These are phyloP conservation scores for Suillus americanus DNA, from an alignment of 768 basidiomycete species.

Conservation along the genomic window DNA sequence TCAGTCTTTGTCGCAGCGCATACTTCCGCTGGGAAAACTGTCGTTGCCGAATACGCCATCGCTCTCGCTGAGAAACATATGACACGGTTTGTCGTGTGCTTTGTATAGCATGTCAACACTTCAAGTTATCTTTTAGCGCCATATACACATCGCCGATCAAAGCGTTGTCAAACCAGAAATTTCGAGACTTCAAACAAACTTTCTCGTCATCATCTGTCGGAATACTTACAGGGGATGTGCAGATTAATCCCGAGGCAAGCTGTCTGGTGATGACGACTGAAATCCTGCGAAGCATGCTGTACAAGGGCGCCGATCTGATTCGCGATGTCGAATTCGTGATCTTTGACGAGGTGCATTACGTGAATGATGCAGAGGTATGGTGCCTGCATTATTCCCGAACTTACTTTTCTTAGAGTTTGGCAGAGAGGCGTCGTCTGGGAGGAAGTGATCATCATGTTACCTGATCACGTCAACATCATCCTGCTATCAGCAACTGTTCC, in stretches of 20 bases:
- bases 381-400: constrained; percentile 10
- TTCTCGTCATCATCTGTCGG: constrained; percentile 91
- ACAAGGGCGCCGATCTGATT: constrained; percentile 97
- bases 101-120: constrained; percentile 15
- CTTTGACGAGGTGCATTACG: constrained; percentile 99
- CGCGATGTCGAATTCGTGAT: constrained; percentile 99
- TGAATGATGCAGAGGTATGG: constrained; percentile 94
- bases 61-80: constrained; percentile 96
- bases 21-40: constrained; percentile 99
- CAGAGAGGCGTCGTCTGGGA: constrained; percentile 99
- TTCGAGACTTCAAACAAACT: constrained; percentile 96
- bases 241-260: constrained; percentile 96
- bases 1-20: constrained; percentile 99
- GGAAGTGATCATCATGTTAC: constrained; percentile 99
- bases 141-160: constrained; percentile 99
- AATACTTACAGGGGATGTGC: constrained; percentile 97
- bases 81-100: constrained; percentile 69
- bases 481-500: constrained; percentile 96
- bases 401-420: constrained; percentile 11
- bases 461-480: constrained; percentile 98
- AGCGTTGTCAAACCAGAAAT: constrained; percentile 98
- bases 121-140: constrained; percentile 52
- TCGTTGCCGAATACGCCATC: constrained; percentile 98
- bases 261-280: constrained; percentile 99
- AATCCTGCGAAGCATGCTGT: constrained; percentile 96